phyloP scores from a whole-genome alignment of 306 rosid genomes.

The Carpinus viminea region DNA sequence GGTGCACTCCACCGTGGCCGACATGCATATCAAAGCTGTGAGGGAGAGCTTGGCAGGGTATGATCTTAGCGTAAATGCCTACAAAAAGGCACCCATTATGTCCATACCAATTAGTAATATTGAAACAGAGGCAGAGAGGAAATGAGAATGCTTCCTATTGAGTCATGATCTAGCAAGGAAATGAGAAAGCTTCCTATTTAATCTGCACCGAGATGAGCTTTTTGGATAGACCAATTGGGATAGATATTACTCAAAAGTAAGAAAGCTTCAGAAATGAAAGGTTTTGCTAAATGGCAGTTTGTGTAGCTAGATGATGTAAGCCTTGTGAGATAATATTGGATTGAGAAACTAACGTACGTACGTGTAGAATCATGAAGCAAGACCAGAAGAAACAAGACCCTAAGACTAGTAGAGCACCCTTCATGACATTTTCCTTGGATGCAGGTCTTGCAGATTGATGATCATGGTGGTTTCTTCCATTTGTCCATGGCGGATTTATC shows the following conservation, averaged over 20 bases:
- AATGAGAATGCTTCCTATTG: no score
- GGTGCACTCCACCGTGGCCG: constrained; percentile 34
- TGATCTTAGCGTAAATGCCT: constrained; percentile 46
- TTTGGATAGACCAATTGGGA: no score
- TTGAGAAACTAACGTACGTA: constrained; percentile 34
- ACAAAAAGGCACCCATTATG: neutral
- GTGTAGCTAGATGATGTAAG: neutral
- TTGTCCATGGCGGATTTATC: constrained; percentile 40
- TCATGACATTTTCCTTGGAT: constrained; percentile 32
- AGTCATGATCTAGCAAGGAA: no score
- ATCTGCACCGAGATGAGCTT: no score
- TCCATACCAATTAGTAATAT: no score
- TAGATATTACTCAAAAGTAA: no score
- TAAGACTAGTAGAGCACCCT: constrained; percentile 49
- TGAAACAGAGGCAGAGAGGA: no score
- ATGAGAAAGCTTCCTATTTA: no score
- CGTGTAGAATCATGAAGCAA: constrained; percentile 48
- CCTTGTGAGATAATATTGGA: neutral
- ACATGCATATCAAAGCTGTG: constrained; percentile 48
- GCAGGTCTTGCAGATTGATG: constrained; percentile 15
- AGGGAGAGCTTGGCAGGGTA: constrained; percentile 58
- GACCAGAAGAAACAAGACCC: constrained; percentile 53
- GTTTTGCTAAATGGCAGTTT: no score
- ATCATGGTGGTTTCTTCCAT: constrained; percentile 10
- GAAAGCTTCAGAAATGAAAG: no score